These are phyloP conservation scores for Drosera spatulata DNA, from an alignment of 179 eudicot species.

Conservation along the genomic window DNA sequence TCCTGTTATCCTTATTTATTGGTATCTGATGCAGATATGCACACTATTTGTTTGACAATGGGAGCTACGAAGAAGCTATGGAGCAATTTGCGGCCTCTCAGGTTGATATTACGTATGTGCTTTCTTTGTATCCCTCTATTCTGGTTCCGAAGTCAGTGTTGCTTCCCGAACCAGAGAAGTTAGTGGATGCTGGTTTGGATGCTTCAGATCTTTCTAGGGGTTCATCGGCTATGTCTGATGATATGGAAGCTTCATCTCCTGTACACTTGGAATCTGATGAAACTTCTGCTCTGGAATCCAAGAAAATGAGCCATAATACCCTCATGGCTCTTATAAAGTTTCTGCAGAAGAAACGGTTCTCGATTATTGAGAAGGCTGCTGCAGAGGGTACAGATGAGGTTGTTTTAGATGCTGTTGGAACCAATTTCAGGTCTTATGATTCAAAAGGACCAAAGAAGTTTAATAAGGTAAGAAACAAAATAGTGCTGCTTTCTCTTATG, in stretches of 20 bases:
- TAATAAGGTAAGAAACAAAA: constrained; percentile 39
- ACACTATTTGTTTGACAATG: constrained; percentile 88
- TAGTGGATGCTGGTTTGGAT: constrained; percentile 57
- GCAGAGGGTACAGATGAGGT: constrained; percentile 97
- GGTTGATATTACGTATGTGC: constrained; percentile 88
- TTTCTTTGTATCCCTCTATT: constrained; percentile 83
- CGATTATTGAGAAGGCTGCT: constrained; percentile 79
- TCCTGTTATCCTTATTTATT: background rate
- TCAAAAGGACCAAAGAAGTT: constrained; percentile 48
- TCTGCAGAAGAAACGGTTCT: constrained; percentile 83
- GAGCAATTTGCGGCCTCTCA: constrained; percentile 94
- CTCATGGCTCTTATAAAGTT: constrained; percentile 89
- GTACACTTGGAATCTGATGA: constrained; percentile 51
- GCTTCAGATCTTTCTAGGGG: constrained; percentile 57
- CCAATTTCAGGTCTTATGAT: constrained; percentile 45
- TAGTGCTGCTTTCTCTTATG: background rate
- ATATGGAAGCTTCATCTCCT: constrained; percentile 55
- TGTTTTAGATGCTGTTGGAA: constrained; percentile 86
- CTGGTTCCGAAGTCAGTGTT: constrained; percentile 61
- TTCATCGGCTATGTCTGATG: constrained; percentile 82
- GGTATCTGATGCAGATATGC: constrained; percentile 60
- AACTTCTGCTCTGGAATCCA: constrained; percentile 54
- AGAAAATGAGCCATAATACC: constrained; percentile 88
- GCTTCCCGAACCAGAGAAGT: constrained; percentile 70
- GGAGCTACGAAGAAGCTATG: constrained; percentile 95